Percentiles rank a stretch among this genome's conserved stretches.
phyloP scores from a whole-genome alignment of 192 early-diverging fungal species.

The Helicostylum pulchrum region DNA sequence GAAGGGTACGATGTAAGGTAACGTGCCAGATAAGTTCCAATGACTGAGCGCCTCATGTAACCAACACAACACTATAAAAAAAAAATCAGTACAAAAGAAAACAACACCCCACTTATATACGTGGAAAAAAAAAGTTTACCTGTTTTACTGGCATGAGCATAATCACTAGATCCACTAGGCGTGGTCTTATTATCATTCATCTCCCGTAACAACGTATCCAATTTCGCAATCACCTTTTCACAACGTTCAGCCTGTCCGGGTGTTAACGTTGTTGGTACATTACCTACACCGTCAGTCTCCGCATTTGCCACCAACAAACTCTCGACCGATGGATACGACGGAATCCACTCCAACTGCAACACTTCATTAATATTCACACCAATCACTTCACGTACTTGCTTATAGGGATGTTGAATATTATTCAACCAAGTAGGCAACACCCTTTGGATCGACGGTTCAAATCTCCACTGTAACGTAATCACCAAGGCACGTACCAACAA shows the following conservation, averaged over 20 bases:
- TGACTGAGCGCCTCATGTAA: conserved; percentile 51
- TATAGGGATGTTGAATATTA: conserved; percentile 77
- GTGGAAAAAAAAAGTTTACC: conserved; percentile 47
- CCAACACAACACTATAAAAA: conserved; percentile 63
- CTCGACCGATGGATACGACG: conserved; percentile 48
- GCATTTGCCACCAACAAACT: conserved; percentile 32
- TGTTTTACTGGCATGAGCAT: conserved; percentile 74
- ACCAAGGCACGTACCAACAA: conserved; percentile 62
- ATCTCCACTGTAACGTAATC: conserved; percentile 66
- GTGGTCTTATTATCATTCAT: conserved; percentile 20
- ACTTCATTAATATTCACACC: conserved; percentile 70
- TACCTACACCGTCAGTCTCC: conserved; percentile 26
- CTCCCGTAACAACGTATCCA: conserved; percentile 42
- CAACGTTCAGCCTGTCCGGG: conserved; percentile 27
- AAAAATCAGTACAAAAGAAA: no score
- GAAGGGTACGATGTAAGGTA: conserved; percentile 51
- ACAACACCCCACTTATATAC: no score
- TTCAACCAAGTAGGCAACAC: conserved; percentile 51
- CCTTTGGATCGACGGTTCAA: conserved; percentile 33
- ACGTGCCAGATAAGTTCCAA: conserved; percentile 52
- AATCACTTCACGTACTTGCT: conserved; percentile 82
- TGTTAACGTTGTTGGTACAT: conserved; percentile 24
- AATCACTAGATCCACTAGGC: conserved; percentile 51
- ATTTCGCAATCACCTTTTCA: conserved; percentile 21
- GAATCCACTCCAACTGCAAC: conserved; percentile 58